Percentiles rank a stretch among this genome's conserved stretches.
These are phyloP conservation scores for Pichia exigua DNA, from an alignment of 805 yeast genomes.

Conservation along the genomic window DNA sequence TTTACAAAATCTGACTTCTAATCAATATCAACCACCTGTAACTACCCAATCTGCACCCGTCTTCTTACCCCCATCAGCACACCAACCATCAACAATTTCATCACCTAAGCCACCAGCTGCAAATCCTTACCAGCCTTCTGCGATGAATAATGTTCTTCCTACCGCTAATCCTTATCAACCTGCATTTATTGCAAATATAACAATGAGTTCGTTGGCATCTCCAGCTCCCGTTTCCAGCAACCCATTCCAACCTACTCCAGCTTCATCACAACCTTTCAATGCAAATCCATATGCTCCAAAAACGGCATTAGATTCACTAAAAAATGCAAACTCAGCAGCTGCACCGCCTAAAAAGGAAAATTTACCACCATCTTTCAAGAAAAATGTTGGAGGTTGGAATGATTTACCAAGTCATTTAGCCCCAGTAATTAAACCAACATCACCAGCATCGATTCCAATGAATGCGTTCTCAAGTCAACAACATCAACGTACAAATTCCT, in stretches of 20 bases:
- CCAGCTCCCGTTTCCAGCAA: background rate
- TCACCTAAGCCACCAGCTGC: slow-evolving; percentile 7
- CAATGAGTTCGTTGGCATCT: background rate
- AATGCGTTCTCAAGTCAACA: slow-evolving; percentile 7
- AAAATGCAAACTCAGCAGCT: slow-evolving; percentile 20
- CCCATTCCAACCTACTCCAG: slow-evolving; percentile 12
- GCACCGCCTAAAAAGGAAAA: slow-evolving; percentile 14
- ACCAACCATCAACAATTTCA: slow-evolving; percentile 8
- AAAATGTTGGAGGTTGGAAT: slow-evolving; percentile 63
- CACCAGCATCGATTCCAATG: background rate
- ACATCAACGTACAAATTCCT: slow-evolving; percentile 10
- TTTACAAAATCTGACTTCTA: background rate
- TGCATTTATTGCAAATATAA: background rate
- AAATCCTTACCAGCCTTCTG: background rate
- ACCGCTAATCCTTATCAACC: background rate
- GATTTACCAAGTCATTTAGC: slow-evolving; percentile 48
- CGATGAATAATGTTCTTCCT: background rate
- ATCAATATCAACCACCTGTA: background rate
- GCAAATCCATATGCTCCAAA: slow-evolving; percentile 30
- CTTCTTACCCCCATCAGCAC: slow-evolving; percentile 11
- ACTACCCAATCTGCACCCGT: slow-evolving; percentile 4
- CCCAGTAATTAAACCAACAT: slow-evolving; percentile 15
- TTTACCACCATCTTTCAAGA: slow-evolving; percentile 26
- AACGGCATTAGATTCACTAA: slow-evolving; percentile 29
- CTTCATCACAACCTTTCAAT: slow-evolving; percentile 27